phyloP scores from a whole-genome alignment of 192 early-diverging fungal species.

The Coemansia sp. region DNA sequence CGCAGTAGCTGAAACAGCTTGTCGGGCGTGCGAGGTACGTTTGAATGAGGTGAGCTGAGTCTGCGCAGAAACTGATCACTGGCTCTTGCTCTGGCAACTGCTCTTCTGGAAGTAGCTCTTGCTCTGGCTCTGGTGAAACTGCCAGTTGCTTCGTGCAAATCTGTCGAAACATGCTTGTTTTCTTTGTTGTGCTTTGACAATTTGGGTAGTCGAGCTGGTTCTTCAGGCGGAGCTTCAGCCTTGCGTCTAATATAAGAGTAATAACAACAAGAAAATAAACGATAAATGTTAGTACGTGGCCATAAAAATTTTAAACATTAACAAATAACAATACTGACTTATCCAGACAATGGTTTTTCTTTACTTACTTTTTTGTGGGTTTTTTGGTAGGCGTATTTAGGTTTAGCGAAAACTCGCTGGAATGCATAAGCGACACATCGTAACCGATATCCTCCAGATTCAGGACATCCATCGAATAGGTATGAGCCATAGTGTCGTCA shows the following conservation, averaged over 20 bases:
- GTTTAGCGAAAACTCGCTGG: not conserved
- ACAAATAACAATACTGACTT: too few relatives aligned
- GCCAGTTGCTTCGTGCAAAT: not conserved
- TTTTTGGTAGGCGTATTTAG: constrained; percentile 2
- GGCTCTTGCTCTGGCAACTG: not conserved
- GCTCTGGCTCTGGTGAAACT: not conserved
- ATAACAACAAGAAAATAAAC: not conserved
- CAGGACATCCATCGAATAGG: not conserved
- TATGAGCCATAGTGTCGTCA: not conserved
- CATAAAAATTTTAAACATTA: too few relatives aligned
- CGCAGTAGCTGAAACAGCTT: constrained; percentile 28
- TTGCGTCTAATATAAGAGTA: not conserved
- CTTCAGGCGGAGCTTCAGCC: not conserved
- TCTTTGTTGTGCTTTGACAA: not conserved
- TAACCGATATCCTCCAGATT: not conserved
- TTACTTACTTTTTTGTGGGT: constrained; percentile 4
- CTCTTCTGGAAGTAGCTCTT: not conserved
- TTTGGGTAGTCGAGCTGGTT: not conserved
- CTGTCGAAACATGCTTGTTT: not conserved
- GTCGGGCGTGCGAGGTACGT: constrained; percentile 17
- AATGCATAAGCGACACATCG: not conserved
- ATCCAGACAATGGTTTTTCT: too few relatives aligned
- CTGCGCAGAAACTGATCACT: not conserved
- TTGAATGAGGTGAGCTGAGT: not conserved
- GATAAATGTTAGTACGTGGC: not conserved